Base-by-base conservation (phyloP, 2,329 filamentous ascomycete species). In the Waltergamsia citrina region DNA sequence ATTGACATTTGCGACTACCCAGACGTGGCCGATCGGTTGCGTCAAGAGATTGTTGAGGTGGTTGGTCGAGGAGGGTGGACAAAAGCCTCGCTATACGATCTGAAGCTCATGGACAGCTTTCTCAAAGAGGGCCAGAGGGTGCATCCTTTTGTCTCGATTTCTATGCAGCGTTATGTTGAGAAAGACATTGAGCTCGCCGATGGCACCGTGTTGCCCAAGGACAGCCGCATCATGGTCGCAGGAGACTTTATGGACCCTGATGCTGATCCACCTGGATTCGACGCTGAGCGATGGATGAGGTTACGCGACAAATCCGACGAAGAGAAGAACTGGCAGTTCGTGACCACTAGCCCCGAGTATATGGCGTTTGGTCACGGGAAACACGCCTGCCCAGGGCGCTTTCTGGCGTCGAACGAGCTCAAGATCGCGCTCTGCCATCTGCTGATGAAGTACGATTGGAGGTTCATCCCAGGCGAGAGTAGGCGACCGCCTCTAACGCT, bases 71-170 rank as follows among this genome's bases (percentile, higher is more conserved):
- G 46, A 3, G 48, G 47, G 1, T 70, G 66, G 63, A 65, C 56
- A 6, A 71, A 70, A 42, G 48, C 53, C 4, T 52, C 53, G 0
- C 48, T 72, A 0, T 51, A 52, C n/a, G 50, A 56, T 9, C 51
- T 72, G 33, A 57, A 66, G 42, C 55, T 63, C 1, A 53, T 65
- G 22, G 69, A 72, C 45, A 69, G 64, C 29, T 60, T 62, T 4
- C 60, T 73, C 21, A 65, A 68, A 26, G 68, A 73, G 44, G 63
- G 60, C 20, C 63, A 69, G 51, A 59, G 69, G 2, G 24, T 63
- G 4, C 61, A 60, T 37, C 55, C 60, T n/a, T n/a, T n/a, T n/a
- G 29, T 31, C 15, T 17, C 14, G 15, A 31, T 31, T 17, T 31
- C 29, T n/a, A 31, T 31, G 29, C 29, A 31, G 17, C 14, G 29